A percentile compares a stretch with the other conserved stretches of the same genome.
Conservation (phyloP, 208 protist species). For the Angomonas deanei region DNA sequence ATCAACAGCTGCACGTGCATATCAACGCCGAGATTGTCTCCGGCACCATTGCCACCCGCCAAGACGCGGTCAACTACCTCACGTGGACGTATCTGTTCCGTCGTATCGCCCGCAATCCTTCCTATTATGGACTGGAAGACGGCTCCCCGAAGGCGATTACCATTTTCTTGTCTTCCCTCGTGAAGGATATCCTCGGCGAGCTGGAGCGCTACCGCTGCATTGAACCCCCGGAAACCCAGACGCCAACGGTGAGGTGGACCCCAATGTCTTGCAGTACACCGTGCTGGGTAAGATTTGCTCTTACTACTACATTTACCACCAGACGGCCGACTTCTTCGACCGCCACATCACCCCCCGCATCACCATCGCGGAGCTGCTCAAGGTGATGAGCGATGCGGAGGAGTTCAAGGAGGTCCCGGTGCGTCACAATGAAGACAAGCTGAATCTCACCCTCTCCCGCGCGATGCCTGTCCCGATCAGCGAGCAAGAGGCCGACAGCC, state of each 20-base stretch:
- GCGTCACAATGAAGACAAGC: constrained; percentile 98
- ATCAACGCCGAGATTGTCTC: constrained; percentile 98
- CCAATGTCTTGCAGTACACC: constrained; percentile 70
- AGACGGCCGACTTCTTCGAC: constrained; percentile 91
- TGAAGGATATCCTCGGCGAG: constrained; percentile 78
- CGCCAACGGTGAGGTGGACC: constrained; percentile 43
- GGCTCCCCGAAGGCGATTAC: constrained; percentile 79
- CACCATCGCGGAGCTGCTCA: constrained; percentile 69
- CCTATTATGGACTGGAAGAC: constrained; percentile 97
- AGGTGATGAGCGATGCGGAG: constrained; percentile 84
- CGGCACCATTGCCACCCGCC: constrained; percentile 91
- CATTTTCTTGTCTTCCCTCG: constrained; percentile 77
- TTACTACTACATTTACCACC: constrained; percentile 98
- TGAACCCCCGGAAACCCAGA: constrained; percentile 47
- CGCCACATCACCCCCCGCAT: constrained; percentile 48
- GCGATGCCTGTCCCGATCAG: constrained; percentile 68
- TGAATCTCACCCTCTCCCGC: constrained; percentile 89
- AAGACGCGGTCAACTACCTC: constrained; percentile 97
- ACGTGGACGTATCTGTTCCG: constrained; percentile 99
- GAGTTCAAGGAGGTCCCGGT: constrained; percentile 97
- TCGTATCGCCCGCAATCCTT: constrained; percentile 95
- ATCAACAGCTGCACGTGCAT: constrained; percentile 95
- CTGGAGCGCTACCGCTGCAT: constrained; percentile 83
- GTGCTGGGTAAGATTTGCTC: constrained; percentile 96
- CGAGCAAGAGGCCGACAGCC: constrained; percentile 67